Conservation (phyloP, 495 filamentous ascomycete species). For the Aspergillus haitiensis region DNA sequence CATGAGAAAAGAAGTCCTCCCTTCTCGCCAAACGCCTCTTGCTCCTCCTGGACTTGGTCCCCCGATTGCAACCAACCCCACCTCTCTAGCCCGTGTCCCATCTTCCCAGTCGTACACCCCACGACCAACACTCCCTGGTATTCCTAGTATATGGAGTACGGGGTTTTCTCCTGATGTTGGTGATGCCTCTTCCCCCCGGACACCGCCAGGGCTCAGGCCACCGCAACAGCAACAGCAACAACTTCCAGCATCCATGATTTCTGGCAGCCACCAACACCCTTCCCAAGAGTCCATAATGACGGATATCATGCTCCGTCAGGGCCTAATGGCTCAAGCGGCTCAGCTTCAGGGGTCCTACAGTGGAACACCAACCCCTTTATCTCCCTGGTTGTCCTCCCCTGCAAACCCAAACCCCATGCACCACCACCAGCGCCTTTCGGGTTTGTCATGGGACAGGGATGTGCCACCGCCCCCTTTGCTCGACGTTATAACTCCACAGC, state of each 20-base stretch:
- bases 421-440: conserved; percentile 20
- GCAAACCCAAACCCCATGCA: conserved; percentile 23
- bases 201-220: conserved; percentile 37
- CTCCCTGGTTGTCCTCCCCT: conserved; percentile 30
- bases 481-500: conserved; percentile 18
- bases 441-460: conserved; percentile 33
- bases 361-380: conserved; percentile 22
- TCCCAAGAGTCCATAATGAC: conserved; percentile 33
- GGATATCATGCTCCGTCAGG: conserved; percentile 35
- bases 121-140: conserved; percentile 35
- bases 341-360: conserved; percentile 30
- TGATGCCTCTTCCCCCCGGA: conserved; percentile 36
- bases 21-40: conserved; percentile 31
- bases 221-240: conserved; percentile 18
- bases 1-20: conserved; percentile 29
- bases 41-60: conserved; percentile 43
- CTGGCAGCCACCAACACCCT: conserved; percentile 25
- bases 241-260: conserved; percentile 19
- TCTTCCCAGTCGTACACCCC: conserved; percentile 41
- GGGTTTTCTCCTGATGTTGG: conserved; percentile 33
- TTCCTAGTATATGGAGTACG: conserved; percentile 52
- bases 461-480: conserved; percentile 8
- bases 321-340: conserved; percentile 27
- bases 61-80: conserved; percentile 27
- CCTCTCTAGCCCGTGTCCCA: conserved; percentile 27